Percentiles rank a stretch among this genome's conserved stretches.
phyloP scores from a whole-genome alignment of 805 yeast genomes.

The Isabelozyma pseudorhagii region DNA sequence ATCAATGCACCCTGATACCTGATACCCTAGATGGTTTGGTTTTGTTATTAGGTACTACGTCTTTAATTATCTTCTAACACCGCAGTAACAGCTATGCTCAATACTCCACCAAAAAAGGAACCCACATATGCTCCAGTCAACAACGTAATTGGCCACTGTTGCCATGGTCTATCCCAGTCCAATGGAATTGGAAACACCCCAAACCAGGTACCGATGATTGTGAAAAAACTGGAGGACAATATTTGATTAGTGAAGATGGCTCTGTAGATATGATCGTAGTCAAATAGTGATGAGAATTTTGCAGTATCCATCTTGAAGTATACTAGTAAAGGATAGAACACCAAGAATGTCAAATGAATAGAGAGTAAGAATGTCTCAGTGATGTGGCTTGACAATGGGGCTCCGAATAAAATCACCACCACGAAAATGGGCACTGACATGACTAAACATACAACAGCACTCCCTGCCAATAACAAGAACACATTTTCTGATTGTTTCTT shows the following conservation, averaged over 20 bases:
- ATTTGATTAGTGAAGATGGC: slow-evolving; percentile 22
- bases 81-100: slow-evolving; percentile 3
- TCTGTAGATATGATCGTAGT: slow-evolving; percentile 15
- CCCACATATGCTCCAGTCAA: slow-evolving; percentile 77
- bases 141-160: slow-evolving; percentile 89
- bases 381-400: slow-evolving; percentile 60
- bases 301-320: slow-evolving; percentile 50
- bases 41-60: background rate
- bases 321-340: slow-evolving; percentile 63
- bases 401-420: slow-evolving; percentile 66
- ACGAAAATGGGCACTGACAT: slow-evolving; percentile 38
- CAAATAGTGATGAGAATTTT: slow-evolving; percentile 21
- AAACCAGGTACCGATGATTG: slow-evolving; percentile 74
- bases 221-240: slow-evolving; percentile 22
- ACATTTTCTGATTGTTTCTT: slow-evolving; percentile 11
- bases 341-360: slow-evolving; percentile 56
- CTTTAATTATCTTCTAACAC: background rate
- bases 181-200: slow-evolving; percentile 93
- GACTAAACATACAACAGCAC: slow-evolving; percentile 27
- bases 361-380: slow-evolving; percentile 60
- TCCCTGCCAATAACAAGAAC: slow-evolving; percentile 21
- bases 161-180: slow-evolving; percentile 99
- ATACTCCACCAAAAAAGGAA: slow-evolving; percentile 54
- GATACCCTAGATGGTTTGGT: too few species aligned
- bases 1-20: too few species aligned